Conservation (phyloP, 179 eudicot species). For the Silene vulgaris region DNA sequence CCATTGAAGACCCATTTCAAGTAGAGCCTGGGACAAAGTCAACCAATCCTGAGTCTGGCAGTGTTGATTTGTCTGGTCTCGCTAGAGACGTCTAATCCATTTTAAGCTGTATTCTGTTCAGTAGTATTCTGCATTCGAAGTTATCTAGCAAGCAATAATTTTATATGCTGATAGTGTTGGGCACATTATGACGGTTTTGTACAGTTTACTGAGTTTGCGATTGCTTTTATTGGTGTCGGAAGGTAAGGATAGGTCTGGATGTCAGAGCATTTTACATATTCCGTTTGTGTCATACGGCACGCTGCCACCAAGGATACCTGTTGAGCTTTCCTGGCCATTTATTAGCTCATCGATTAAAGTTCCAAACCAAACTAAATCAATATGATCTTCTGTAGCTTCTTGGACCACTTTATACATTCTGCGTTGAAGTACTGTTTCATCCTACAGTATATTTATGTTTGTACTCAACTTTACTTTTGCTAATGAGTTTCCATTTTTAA, state of each 20-base stretch:
- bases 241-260: no score
- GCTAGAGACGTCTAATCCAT: constrained; percentile 57
- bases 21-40: constrained; percentile 27
- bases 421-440: no score
- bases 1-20: constrained; percentile 35
- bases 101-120: neutral
- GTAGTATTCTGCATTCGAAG: neutral
- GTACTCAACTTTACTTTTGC: no score
- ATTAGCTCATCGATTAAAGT: no score
- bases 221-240: neutral
- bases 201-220: constrained; percentile 4
- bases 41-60: constrained; percentile 35
- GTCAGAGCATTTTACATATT: neutral
- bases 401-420: no score
- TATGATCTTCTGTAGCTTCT: no score
- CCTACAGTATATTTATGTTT: no score
- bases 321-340: no score
- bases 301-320: no score
- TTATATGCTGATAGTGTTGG: neutral
- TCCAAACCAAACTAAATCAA: no score
- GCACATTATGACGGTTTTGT: neutral
- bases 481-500: no score
- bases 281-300: neutral
- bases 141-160: constrained; percentile 3
- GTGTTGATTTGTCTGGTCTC: constrained; percentile 58